Percentiles rank a stretch among this genome's conserved stretches.
These are phyloP conservation scores for Thalassiosira hispida DNA, from an alignment of 352 stramenopile genomes.

Conservation along the genomic window DNA sequence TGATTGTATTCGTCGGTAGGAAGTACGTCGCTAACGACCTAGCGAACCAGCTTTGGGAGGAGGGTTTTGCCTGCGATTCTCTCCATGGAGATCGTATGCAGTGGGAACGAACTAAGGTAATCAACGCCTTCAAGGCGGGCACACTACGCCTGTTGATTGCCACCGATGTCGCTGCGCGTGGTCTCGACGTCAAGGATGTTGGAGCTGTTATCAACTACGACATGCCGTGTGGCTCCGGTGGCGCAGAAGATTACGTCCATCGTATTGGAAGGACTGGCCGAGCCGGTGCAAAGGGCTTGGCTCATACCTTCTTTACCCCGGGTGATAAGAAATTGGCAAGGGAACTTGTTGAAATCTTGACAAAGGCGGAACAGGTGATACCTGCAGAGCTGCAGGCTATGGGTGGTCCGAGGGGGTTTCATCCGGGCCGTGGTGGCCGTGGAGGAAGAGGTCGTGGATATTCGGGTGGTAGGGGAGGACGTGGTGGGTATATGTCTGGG, in stretches of 20 bases:
- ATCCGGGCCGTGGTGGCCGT: conserved; percentile 26
- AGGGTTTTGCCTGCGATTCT: conserved; percentile 83
- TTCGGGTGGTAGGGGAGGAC: conserved; percentile 56
- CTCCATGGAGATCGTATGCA: conserved; percentile 84
- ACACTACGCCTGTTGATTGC: conserved; percentile 94
- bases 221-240: conserved; percentile 89
- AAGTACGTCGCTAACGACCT: conserved; percentile 83
- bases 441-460: conserved; percentile 61
- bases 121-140: conserved; percentile 96
- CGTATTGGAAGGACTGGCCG: conserved; percentile 96
- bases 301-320: conserved; percentile 97
- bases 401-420: conserved; percentile 61
- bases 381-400: conserved; percentile 80
- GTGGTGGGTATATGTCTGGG: conserved; percentile 32
- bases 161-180: conserved; percentile 95
- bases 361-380: conserved; percentile 80
- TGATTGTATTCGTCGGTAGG: conserved; percentile 86
- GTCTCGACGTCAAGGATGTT: conserved; percentile 97
- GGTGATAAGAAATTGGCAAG: conserved; percentile 88
- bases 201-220: conserved; percentile 98
- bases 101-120: conserved; percentile 87
- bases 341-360: conserved; percentile 81
- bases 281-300: conserved; percentile 91
- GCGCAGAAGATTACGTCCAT: conserved; percentile 88
- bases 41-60: conserved; percentile 82